Evolutionary conservation across 495 filamentous ascomycete species (phyloP).

Genomic region (Xylaria curta): DNA sequence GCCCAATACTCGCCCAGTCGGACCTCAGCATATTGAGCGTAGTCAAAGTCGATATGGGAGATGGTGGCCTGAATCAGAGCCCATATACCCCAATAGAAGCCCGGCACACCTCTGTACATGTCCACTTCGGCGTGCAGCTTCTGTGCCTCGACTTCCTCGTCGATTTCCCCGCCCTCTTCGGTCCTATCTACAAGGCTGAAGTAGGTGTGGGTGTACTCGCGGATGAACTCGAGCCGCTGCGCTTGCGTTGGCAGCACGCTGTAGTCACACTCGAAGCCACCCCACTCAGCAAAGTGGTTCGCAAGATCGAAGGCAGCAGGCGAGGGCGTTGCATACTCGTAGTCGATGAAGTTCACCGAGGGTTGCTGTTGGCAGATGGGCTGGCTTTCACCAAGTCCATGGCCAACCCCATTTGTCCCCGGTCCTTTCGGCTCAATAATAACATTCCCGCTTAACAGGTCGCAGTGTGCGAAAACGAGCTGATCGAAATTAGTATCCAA

Average conservation of each 20-base stretch:
- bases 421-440: slow-evolving; percentile 63
- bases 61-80: slow-evolving; percentile 95
- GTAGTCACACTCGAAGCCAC: slow-evolving; percentile 93
- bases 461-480: slow-evolving; percentile 94
- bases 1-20: slow-evolving; percentile 92
- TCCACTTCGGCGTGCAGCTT: slow-evolving; percentile 81
- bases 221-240: slow-evolving; percentile 81
- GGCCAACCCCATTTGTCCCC: slow-evolving; percentile 35
- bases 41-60: slow-evolving; percentile 96
- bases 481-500: slow-evolving; percentile 45
- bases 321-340: slow-evolving; percentile 93
- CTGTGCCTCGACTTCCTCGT: slow-evolving; percentile 63
- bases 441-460: slow-evolving; percentile 93
- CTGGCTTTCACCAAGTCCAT: slow-evolving; percentile 23
- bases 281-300: slow-evolving; percentile 99
- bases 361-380: slow-evolving; percentile 40
- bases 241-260: slow-evolving; percentile 78
- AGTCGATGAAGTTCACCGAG: slow-evolving; percentile 91
- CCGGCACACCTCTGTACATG: slow-evolving; percentile 84
- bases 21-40: slow-evolving; percentile 86
- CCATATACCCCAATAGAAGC: slow-evolving; percentile 93
- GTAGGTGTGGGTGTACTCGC: slow-evolving; percentile 76
- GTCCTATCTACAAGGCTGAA: slow-evolving; percentile 42
- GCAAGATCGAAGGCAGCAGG: slow-evolving; percentile 97
- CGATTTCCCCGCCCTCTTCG: slow-evolving; percentile 50